Conservation (phyloP, 2,329 filamentous ascomycete species). For the Fusarium nanum region DNA sequence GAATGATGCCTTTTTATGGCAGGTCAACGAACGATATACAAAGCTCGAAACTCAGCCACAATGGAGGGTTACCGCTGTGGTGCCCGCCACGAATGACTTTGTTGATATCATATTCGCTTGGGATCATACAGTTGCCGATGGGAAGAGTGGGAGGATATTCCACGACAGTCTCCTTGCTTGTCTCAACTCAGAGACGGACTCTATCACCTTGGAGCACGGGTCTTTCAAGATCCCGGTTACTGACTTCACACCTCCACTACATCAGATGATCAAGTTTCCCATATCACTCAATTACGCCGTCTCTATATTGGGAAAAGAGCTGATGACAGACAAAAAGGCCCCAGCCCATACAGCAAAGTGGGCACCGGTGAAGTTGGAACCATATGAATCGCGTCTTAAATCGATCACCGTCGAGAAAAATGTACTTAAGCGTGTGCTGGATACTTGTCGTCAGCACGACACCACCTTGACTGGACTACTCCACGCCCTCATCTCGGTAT, state of each 20-base stretch:
- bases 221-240: slow-evolving; percentile 4
- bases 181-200: not conserved
- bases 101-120: slow-evolving; percentile 27
- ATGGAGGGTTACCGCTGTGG: slow-evolving; percentile 11
- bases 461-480: slow-evolving; percentile 22
- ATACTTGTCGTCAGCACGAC: not conserved
- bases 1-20: not conserved
- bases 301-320: not conserved
- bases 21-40: slow-evolving; percentile 7
- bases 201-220: not conserved
- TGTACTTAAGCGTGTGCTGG: not conserved
- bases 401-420: not conserved
- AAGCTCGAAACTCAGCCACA: slow-evolving; percentile 6
- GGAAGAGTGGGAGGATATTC: slow-evolving; percentile 23
- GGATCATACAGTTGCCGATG: slow-evolving; percentile 26
- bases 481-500: slow-evolving; percentile 3
- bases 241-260: slow-evolving; percentile 1
- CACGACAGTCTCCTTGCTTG: slow-evolving; percentile 2
- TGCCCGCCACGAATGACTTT: not conserved
- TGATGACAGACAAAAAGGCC: not conserved
- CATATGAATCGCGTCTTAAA: not conserved
- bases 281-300: not conserved
- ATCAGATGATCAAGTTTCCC: slow-evolving; percentile 7
- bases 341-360: not conserved
- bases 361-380: slow-evolving; percentile 8